Evolutionary conservation across 2,329 filamentous ascomycete species (phyloP), one percentile per base, ranked within the genome.

Genomic region (Bipolaris bicolor): DNA sequence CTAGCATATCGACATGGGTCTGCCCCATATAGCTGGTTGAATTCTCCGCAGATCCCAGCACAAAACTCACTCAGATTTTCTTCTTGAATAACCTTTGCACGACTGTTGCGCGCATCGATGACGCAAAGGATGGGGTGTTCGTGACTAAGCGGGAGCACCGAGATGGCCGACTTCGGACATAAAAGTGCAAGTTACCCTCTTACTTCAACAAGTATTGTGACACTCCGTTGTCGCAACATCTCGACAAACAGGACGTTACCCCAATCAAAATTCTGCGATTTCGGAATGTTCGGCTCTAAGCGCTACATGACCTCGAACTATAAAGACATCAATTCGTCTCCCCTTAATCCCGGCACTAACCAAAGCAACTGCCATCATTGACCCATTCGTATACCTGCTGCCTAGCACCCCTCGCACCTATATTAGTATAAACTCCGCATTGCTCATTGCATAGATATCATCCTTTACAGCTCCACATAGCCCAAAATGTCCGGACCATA

Each of bases 401-500:
- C 15, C 33, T 7, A 37, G 29, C 6, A 39, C 13, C 24, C n/a
- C 3, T 36, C 16, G 22, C 5, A 33, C 5, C n/a, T 13, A 7
- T 3, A 20, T 20, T 15, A 24, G 3, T 45, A 26, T 6, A 36
- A 33, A 26, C 15, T 3, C 16, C 7, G 10, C 5, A 26, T 20
- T 39, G 0, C n/a, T 15, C 50, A 50, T 1, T 7, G 10, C 11
- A 49, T 18, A 46, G 10, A 50, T 4, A 34, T 24, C 16, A n/a
- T 7, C 20, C 2, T 15, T 18, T 4, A 45, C 16, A 18, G n/a
- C 34, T n/a, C 7, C 20, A 4, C 4, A 2, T 33, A 16, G 11
- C 4, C 4, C 16, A 20, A 5, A 9, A 60, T 60, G 57, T 65
- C 65, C 6, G 57, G 56, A 40, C 62, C 65, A 22, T 81, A 81